Evolutionary conservation across 495 filamentous ascomycete species (phyloP).

Genomic region (Choiromyces venosus): DNA sequence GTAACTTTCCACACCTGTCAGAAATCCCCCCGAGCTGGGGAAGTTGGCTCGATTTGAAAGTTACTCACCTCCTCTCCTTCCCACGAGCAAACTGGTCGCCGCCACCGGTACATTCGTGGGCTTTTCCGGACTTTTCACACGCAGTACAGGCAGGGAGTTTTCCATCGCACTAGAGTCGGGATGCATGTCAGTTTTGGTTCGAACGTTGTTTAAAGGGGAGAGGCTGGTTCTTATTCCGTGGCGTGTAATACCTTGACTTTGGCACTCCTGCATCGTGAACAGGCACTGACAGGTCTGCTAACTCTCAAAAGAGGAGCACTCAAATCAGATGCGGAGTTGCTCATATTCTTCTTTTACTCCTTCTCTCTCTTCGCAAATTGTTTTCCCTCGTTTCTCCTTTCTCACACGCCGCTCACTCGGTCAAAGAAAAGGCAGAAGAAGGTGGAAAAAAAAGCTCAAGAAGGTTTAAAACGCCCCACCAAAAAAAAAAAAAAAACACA

Average conservation of each 20-base stretch:
- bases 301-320: constrained; percentile 82
- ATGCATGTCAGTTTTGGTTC: constrained; percentile 8
- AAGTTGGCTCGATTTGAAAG: constrained; percentile 3
- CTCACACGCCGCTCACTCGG: background rate
- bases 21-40: constrained; percentile 8
- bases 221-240: background rate
- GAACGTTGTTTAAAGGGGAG: background rate
- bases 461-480: background rate
- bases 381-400: background rate
- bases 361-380: background rate
- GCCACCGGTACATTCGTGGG: constrained; percentile 79
- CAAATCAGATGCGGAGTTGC: constrained; percentile 7
- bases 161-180: constrained; percentile 65
- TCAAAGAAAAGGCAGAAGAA: background rate
- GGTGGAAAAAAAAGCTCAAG: background rate
- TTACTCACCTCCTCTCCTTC: constrained; percentile 71
- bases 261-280: constrained; percentile 81
- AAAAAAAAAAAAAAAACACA: background rate
- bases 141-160: constrained; percentile 90
- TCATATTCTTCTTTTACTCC: background rate
- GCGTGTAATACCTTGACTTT: constrained; percentile 62
- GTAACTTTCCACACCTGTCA: constrained; percentile 53
- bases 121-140: constrained; percentile 77
- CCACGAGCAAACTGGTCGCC: constrained; percentile 91
- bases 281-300: constrained; percentile 85